These are phyloP conservation scores for Albifimbria verrucaria DNA, from an alignment of 2,329 filamentous ascomycete genomes.

Conservation along the genomic window DNA sequence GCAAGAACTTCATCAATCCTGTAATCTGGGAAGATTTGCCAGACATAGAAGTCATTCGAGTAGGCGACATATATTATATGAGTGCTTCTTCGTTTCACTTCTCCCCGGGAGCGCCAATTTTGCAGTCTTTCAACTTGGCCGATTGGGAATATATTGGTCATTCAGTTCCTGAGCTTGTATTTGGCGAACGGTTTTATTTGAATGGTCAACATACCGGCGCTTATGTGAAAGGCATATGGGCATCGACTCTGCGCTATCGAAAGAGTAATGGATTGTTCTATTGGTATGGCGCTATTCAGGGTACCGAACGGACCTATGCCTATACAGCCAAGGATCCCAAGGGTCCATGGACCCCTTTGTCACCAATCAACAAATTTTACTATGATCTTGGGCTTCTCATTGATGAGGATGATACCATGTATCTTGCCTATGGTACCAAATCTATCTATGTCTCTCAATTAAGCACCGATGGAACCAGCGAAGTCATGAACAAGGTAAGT, in stretches of 20 bases:
- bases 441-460: conserved; percentile 49
- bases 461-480: conserved; percentile 39
- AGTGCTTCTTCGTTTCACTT: conserved; percentile 53
- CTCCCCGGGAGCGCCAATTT: conserved; percentile 51
- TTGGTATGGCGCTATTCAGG: conserved; percentile 40
- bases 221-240: conserved; percentile 55
- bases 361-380: conserved; percentile 47
- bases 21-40: conserved; percentile 50
- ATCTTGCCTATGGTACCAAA: conserved; percentile 51
- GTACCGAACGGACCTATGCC: conserved; percentile 48
- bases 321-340: conserved; percentile 42
- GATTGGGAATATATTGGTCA: conserved; percentile 44
- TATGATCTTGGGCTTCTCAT: conserved; percentile 56
- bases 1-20: conserved; percentile 40
- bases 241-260: conserved; percentile 28
- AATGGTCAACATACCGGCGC: conserved; percentile 33
- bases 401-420: conserved; percentile 53
- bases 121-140: conserved; percentile 51
- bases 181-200: conserved; percentile 40
- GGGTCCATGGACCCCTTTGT: conserved; percentile 43
- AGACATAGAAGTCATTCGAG: conserved; percentile 49
- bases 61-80: conserved; percentile 49
- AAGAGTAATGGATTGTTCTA: conserved; percentile 12
- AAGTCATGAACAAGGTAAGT: conserved; percentile 43
- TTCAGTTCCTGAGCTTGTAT: conserved; percentile 35